These are phyloP conservation scores for Candida pseudoviswanathii DNA, from an alignment of 1,139 yeast species.

Conservation along the genomic window DNA sequence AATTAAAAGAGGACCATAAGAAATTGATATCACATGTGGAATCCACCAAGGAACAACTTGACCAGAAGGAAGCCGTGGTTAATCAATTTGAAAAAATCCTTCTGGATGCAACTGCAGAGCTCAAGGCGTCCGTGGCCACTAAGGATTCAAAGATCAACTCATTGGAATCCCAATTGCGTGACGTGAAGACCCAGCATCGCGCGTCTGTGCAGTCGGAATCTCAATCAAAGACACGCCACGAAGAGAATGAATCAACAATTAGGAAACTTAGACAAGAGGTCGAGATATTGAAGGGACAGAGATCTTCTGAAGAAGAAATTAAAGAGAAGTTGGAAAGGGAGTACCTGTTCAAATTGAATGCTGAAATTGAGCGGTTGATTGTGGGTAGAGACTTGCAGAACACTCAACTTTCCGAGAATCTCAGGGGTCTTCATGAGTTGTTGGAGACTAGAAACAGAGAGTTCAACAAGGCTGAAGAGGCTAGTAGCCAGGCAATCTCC, in stretches of 20 bases:
- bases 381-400: conserved; percentile 29
- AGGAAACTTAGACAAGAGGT: background rate
- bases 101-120: background rate
- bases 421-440: conserved; percentile 6
- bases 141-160: background rate
- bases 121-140: background rate
- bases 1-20: background rate
- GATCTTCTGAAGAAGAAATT: conserved; percentile 2
- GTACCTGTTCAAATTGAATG: conserved; percentile 31
- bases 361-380: conserved; percentile 30
- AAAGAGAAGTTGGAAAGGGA: conserved; percentile 20
- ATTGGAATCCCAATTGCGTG: conserved; percentile 10
- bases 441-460: conserved; percentile 8
- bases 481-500: conserved; percentile 13
- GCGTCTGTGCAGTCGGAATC: conserved; percentile 7
- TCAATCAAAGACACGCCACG: background rate
- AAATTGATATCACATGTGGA: conserved; percentile 1
- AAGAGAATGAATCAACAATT: conserved; percentile 5
- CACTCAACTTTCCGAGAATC: conserved; percentile 14
- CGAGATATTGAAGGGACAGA: background rate
- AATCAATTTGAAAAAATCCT: background rate
- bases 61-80: background rate
- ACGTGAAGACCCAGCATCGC: conserved; percentile 6
- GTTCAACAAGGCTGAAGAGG: conserved; percentile 7
- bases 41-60: background rate